Evolutionary conservation across 139 green algal genomes (phyloP).

Genomic region (Tetratostichococcus sp.): DNA sequence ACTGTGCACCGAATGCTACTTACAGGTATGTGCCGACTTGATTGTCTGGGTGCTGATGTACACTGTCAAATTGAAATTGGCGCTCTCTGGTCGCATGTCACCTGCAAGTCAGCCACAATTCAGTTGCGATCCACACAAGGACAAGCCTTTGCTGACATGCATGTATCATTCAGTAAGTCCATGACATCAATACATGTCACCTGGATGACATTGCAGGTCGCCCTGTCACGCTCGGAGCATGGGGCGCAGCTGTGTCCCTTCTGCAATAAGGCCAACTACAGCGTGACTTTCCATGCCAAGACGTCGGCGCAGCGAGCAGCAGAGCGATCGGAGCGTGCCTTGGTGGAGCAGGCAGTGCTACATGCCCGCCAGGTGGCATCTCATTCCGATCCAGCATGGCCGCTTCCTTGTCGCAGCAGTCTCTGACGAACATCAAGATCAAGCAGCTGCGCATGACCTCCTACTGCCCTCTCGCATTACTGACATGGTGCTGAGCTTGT

Average conservation of each 20-base stretch:
- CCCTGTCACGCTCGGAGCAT: neutral
- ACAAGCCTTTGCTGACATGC: too few relatives aligned
- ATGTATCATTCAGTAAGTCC: neutral
- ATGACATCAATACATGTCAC: neutral
- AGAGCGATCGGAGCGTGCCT: neutral
- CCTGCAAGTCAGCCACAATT: too few relatives aligned
- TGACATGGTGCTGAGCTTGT: too few relatives aligned
- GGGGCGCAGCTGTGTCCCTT: slow-evolving; percentile 1
- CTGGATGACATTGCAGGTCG: neutral
- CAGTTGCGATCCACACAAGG: too few relatives aligned
- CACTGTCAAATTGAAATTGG: neutral
- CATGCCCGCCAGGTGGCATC: neutral
- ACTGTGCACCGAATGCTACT: slow-evolving; percentile 62
- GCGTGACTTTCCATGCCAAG: neutral
- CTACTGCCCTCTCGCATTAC: too few relatives aligned
- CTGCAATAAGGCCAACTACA: slow-evolving; percentile 14
- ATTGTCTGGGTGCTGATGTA: neutral
- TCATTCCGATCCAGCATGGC: too few relatives aligned
- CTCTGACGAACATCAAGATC: too few relatives aligned
- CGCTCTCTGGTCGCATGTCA: too few relatives aligned
- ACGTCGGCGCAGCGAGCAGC: neutral
- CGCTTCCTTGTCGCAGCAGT: too few relatives aligned
- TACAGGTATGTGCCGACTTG: slow-evolving; percentile 23
- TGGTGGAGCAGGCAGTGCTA: neutral
- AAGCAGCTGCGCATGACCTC: too few relatives aligned